phyloP scores from a whole-genome alignment of 2,329 filamentous ascomycete species.

The Zymoseptoria tritici region DNA sequence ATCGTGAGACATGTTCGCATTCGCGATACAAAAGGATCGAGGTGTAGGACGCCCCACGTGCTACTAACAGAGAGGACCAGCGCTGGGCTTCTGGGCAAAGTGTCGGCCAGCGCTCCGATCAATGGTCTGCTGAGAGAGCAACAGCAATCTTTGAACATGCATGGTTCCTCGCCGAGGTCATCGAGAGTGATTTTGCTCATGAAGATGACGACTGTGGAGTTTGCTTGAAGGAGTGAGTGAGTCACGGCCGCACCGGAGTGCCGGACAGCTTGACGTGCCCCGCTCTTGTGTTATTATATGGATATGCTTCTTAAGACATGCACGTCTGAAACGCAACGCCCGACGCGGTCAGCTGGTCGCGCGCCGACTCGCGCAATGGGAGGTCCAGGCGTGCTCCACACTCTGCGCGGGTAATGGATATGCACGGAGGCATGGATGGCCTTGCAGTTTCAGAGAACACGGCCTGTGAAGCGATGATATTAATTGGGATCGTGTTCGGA shows the following conservation, averaged over 20 bases:
- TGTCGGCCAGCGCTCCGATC: constrained; percentile 9
- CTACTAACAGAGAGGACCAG: constrained; percentile 18
- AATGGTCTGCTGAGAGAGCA: constrained; percentile 12
- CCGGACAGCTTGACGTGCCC: background rate
- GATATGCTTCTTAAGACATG: background rate
- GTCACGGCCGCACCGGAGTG: constrained; percentile 7
- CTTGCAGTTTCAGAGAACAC: background rate
- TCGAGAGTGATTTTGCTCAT: constrained; percentile 1
- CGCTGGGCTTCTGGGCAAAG: constrained; percentile 10
- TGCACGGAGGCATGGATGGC: background rate
- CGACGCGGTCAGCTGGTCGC: background rate
- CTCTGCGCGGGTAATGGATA: background rate
- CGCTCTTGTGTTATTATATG: background rate
- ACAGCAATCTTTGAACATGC: constrained; percentile 14
- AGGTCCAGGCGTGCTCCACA: background rate
- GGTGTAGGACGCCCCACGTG: background rate
- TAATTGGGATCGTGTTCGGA: background rate
- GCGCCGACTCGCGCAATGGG: background rate
- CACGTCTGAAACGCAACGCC: background rate
- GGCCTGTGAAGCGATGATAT: background rate
- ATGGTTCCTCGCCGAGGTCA: constrained; percentile 4
- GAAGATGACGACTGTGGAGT: background rate
- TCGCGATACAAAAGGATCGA: background rate
- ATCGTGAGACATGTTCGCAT: background rate
- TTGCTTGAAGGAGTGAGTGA: constrained; percentile 3